Evolutionary conservation across 2,329 filamentous ascomycete species (phyloP).

Genomic region (Venturia effusa): DNA sequence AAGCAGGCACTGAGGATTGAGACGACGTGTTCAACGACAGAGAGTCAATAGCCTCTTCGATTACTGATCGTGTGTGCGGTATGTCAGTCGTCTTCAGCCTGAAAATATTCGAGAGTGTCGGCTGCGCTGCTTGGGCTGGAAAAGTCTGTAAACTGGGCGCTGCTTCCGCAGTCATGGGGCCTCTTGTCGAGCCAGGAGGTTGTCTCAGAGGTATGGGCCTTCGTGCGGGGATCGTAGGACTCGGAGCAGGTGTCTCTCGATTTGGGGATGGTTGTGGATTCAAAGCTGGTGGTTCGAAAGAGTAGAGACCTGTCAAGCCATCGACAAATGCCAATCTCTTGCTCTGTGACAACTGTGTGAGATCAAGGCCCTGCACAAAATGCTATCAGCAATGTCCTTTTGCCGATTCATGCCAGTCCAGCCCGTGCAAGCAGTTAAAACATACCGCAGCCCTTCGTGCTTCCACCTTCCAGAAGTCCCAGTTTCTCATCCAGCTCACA

Average conservation of each 20-base stretch:
- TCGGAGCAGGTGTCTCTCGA: neutral
- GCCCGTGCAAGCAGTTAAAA: neutral
- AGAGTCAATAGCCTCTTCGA: conserved; percentile 20
- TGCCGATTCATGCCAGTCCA: neutral
- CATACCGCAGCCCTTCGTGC: conserved; percentile 52
- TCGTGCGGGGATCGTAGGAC: neutral
- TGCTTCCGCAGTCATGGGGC: neutral
- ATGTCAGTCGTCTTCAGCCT: conserved; percentile 21
- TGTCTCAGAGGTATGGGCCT: conserved; percentile 1
- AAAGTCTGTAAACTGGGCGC: neutral
- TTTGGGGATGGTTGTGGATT: neutral
- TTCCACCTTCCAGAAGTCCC: conserved; percentile 66
- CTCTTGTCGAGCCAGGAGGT: neutral
- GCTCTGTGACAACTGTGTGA: conserved; percentile 47
- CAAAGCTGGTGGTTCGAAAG: conserved; percentile 12
- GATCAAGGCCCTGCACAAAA: conserved; percentile 52
- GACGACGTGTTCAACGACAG: conserved; percentile 7
- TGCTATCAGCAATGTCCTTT: neutral
- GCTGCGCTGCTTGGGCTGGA: neutral
- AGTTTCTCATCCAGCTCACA: conserved; percentile 73
- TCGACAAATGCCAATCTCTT: conserved; percentile 64
- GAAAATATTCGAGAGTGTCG: conserved; percentile 11
- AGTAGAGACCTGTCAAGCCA: conserved; percentile 53
- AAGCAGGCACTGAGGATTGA: neutral
- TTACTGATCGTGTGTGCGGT: conserved; percentile 17